Base-by-base conservation (phyloP, 768 basidiomycete genomes). In the Leccinum obscurum region DNA sequence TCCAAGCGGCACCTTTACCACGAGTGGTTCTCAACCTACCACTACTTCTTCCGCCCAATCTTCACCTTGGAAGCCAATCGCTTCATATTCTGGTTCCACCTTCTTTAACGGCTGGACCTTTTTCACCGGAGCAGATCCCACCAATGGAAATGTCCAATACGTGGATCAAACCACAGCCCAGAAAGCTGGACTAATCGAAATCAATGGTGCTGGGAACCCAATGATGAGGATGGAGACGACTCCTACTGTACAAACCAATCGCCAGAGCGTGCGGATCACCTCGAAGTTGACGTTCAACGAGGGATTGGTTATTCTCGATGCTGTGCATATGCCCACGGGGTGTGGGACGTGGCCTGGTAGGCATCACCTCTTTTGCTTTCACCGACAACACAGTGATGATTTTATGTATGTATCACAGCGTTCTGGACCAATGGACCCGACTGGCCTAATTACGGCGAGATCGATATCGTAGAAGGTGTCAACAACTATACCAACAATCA, bases 221-320 rank as follows among this genome's bases (percentile, higher is more conserved):
- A 75, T 97, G 58, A 95, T 98, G 93, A 79, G 84, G 35, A 87
- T 96, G 26, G 93, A 96, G 70, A 95, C 91, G 6, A 95, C 93
- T 5, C 80, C 85, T 10, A 81, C 75, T 17, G 88, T 95, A 34
- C 67, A 81, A n/a, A 82, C 72, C 44, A 88, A 82, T 56, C 84
- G 95, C 61, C 81, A 85, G 72, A 88, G 89, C 64, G 81, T 96
- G 41, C 87, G 95, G 63, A 89, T 98, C 64, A 86, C 85, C 52
- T 85, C 88, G 0, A 70, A 85, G 30, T 72, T 77, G 55, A 73
- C 77, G 3, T 89, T 84, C 68, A 89, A 82, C 35, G 84, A 85
- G 8, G 87, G 82, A 39, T 78, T 97, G 37, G 79, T 94, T 62
- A 78, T 95, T 51, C 81, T 95, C 80, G 93, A 95, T 74, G 83